Conservation (phyloP, 2,329 filamentous ascomycete genomes). For the Didymella pinodella region DNA sequence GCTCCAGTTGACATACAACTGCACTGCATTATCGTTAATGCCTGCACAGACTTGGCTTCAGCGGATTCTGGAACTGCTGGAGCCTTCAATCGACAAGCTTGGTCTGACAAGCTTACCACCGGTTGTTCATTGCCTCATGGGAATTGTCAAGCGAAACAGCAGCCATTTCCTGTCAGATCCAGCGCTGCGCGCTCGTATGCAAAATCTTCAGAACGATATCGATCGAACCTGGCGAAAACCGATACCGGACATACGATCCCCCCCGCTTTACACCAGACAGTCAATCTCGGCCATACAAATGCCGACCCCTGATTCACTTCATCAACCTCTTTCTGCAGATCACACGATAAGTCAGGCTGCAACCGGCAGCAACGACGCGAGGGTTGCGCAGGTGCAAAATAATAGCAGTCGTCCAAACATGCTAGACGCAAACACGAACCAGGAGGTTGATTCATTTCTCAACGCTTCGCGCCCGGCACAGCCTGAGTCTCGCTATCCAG, state of each 20-base stretch:
- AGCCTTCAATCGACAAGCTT: conserved; percentile 36
- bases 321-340: conserved; percentile 21
- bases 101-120: conserved; percentile 39
- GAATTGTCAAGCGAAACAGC: conserved; percentile 30
- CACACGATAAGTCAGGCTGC: conserved; percentile 10
- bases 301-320: conserved; percentile 33
- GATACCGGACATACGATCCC: conserved; percentile 1
- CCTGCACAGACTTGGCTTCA: conserved; percentile 32
- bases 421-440: conserved; percentile 12
- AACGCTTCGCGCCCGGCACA: conserved; percentile 10
- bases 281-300: conserved; percentile 22
- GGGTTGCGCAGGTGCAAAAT: conserved; percentile 14
- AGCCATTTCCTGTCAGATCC: conserved; percentile 26
- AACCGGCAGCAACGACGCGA: neutral
- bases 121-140: conserved; percentile 36
- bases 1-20: conserved; percentile 41
- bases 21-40: conserved; percentile 31
- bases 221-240: conserved; percentile 24
- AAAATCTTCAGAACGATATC: conserved; percentile 28
- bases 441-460: conserved; percentile 13
- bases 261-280: conserved; percentile 10
- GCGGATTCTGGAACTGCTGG: conserved; percentile 34
- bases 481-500: conserved; percentile 41
- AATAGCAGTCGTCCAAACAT: conserved; percentile 25
- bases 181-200: conserved; percentile 28